Base-by-base conservation (phyloP, 768 basidiomycete species). In the Suillus tomentosus region DNA sequence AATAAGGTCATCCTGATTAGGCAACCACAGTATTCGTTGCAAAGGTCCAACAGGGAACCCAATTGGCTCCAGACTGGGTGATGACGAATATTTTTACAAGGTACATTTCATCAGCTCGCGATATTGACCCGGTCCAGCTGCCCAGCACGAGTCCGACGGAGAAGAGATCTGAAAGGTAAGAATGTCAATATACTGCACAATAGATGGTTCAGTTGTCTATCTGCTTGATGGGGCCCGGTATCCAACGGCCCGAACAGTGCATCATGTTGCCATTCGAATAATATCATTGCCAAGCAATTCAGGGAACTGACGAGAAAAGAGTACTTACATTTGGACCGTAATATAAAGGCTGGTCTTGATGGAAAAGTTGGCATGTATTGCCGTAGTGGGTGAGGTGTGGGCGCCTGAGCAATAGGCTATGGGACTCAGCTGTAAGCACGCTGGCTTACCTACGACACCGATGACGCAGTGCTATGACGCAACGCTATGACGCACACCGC, bases 121-220 rank as follows among this genome's bases (percentile, higher is more conserved):
- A 48, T 13, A 48, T 48, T 13, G n/a, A n/a, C 47, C 22, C 22
- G 47, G 11, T n/a, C 11, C n/a, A 47, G n/a, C 45, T 22, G n/a
- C 47, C 22, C n/a, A 13, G 22, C 5, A 22, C 22, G 13, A 22
- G n/a, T 5, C 43, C 4, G 1, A 10, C 9, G 9, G 43, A 45
- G 19, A 79, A 37, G 91, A 91, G 68, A 94, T 92, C 91, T 93
- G 62, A 8, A 64, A 57, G 43, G 31, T 40, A 5, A 66, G 27
- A 51, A 54, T 42, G 48, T 66, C 62, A 66, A 51, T 45, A 57
- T 9, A 11, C 39, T 55, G 24, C 37, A 27, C 36, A 24, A 40
- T 31, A 53, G 22, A 62, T 61, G 31, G 11, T 22, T 48, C 11
- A 48, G 13, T 22, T 11, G 48, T 51, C 53, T 50, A 15, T 24